Evolutionary conservation across 179 eudicot species (phyloP), one percentile per base, ranked within the genome.

Genomic region (Spinacia oleracea): DNA sequence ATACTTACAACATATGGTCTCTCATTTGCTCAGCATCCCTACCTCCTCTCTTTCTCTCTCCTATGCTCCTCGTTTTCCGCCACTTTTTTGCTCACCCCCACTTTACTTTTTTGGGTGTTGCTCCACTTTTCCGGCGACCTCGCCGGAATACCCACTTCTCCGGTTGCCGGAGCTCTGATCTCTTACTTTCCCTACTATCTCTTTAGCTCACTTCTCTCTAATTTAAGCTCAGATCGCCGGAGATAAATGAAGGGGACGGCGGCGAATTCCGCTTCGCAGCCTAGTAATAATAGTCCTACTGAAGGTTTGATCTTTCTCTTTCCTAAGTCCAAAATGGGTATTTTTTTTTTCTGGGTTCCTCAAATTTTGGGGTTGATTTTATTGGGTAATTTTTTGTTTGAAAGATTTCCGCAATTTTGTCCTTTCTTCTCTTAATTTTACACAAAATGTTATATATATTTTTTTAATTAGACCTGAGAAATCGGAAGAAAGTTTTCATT

Each of bases 1-100:
- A 89, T 59, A 83, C 73, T 74, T 77, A 80, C 88, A 84, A 85
- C 89, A 85, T 84, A 80, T 87, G 90, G 92, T 92, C 97, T 83
- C 83, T 80, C 84, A 77, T 75, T 81, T 83, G 35, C 90, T 80
- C 79, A 83, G 83, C 95, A 91, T 79, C 85, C 20, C 56, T 14
- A 6, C 51, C 20, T 85, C 84, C 74, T 85, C 18, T 20, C 73
- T 77, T 21, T 59, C 75, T 76, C n/a, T 43, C 77, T 76, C 77
- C 34, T 55, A 20, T 79, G 76, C 11, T 32, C 43, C 59, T 40
- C 42, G 42, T 66, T 70, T 48, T 42, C 70, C 77, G 21, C 78
- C 73, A 73, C 73, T 65, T 43, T 65, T 76, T 70, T 65, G 45
- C 25, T 9, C 34, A 56, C 21, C 56, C 78, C 58, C 56, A 58